Evolutionary conservation across 1,284 basidiomycete genomes (phyloP), one percentile per base, ranked within the genome.

Genomic region (Puccinia brachypodii): DNA sequence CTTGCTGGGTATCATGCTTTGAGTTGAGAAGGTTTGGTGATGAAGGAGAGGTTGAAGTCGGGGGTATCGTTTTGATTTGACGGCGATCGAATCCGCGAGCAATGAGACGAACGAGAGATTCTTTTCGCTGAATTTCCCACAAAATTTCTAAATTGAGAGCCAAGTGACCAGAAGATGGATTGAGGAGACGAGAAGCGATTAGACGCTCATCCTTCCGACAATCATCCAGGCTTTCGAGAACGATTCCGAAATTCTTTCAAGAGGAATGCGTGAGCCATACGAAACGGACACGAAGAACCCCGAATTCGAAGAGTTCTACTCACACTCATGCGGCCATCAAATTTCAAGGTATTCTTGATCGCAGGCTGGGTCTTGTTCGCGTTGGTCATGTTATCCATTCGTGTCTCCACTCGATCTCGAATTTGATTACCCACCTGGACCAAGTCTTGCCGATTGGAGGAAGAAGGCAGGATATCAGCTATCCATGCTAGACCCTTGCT

Each of bases 51-150:
- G 31, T 28, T 40, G 50, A 56, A 53, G n/a, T 58, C 16, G 38
- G 1, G 31, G 53, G 25, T 6, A 36, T n/a, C 36, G 14, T n/a
- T 75, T n/a, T 33, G 33, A 8, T 44, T 38, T 60, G 53, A 28
- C 38, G 73, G 28, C 73, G 73, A 75, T 56, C 33, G 1, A 75
- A 42, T 40, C 47, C 73, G 25, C 73, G 73, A 75, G 31, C 38
- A 8, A 75, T 7, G 16, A 50, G 73, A 2, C 25, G 33, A 25
- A 75, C 38, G 3, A 75, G 38, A 25, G 73, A 58, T 14, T 75
- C 73, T 14, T 58, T 40, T 8, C 73, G 33, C n/a, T 75, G 73
- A 60, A 75, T 75, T 1, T n/a, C 22, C 73, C 73, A 75, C 33
- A 60, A 38, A 1, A 44, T 0, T 75, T 75, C 53, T 22, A 75